phyloP scores from a whole-genome alignment of 192 early-diverging fungal genomes.

The Backusella tuberculispora region DNA sequence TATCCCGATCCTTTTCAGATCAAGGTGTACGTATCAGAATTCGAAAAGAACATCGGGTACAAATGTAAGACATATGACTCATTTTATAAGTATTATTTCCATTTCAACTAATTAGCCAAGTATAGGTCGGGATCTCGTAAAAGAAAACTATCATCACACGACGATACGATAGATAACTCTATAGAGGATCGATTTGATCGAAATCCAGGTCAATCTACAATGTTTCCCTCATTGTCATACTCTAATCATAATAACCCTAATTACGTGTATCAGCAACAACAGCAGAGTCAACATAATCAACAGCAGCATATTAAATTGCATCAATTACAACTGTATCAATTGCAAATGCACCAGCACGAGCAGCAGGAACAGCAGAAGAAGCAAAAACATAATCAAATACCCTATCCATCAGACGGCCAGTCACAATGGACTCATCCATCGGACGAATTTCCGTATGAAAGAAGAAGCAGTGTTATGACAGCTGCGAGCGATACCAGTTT shows the following conservation, averaged over 20 bases:
- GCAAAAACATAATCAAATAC: constrained; percentile 2
- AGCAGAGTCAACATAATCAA: background rate
- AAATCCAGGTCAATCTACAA: constrained; percentile 10
- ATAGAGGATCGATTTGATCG: constrained; percentile 14
- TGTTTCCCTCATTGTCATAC: constrained; percentile 9
- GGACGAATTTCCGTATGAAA: background rate
- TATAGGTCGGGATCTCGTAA: constrained; percentile 19
- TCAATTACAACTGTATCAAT: constrained; percentile 4
- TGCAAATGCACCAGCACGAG: constrained; percentile 4
- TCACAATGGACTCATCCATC: background rate
- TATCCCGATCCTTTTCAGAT: constrained; percentile 89
- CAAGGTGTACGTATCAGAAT: constrained; percentile 93
- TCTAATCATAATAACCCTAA: background rate
- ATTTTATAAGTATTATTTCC: background rate
- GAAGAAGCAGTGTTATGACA: constrained; percentile 1
- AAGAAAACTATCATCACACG: constrained; percentile 21
- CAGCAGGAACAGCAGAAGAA: constrained; percentile 9
- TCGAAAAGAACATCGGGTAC: constrained; percentile 73
- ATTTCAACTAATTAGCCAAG: constrained; percentile 1
- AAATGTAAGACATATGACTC: constrained; percentile 30
- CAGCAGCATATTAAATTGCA: constrained; percentile 1
- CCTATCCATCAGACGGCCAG: background rate
- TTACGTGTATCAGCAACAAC: constrained; percentile 9
- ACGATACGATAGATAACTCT: background rate
- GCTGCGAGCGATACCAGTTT: background rate